These are phyloP conservation scores for Cicer chorassanicum DNA, from an alignment of 306 rosid genomes.

Conservation along the genomic window DNA sequence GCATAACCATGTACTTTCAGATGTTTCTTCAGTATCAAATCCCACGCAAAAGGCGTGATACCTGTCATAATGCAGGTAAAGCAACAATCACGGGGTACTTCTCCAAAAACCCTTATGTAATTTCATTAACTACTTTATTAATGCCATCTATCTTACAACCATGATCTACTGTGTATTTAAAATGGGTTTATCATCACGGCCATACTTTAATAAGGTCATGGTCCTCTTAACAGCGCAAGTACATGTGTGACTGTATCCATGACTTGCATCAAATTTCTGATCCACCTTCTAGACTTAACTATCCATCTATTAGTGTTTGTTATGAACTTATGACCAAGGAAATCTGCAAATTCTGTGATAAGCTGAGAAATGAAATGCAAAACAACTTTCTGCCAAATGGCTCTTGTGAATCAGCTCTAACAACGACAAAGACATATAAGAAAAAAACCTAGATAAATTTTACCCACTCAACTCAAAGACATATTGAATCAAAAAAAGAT, in stretches of 20 bases:
- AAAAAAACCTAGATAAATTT: slow-evolving; percentile 3
- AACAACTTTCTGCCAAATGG: background rate
- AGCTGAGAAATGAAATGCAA: slow-evolving; percentile 16
- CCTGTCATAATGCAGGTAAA: slow-evolving; percentile 61
- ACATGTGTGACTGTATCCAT: slow-evolving; percentile 28
- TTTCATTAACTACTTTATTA: slow-evolving; percentile 28
- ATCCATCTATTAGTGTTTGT: slow-evolving; percentile 36
- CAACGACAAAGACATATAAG: slow-evolving; percentile 18
- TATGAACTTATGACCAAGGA: slow-evolving; percentile 20
- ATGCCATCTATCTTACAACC: slow-evolving; percentile 23
- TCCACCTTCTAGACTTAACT: slow-evolving; percentile 37
- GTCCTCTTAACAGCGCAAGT: slow-evolving; percentile 7
- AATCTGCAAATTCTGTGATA: slow-evolving; percentile 30
- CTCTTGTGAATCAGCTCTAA: slow-evolving; percentile 1
- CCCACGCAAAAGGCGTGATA: slow-evolving; percentile 99
- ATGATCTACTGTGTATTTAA: slow-evolving; percentile 28
- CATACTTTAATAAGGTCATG: slow-evolving; percentile 28
- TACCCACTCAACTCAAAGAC: slow-evolving; percentile 12
- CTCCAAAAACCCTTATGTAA: slow-evolving; percentile 24
- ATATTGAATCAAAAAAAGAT: slow-evolving; percentile 16
- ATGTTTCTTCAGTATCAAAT: slow-evolving; percentile 82
- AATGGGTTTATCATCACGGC: slow-evolving; percentile 31
- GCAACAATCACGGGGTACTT: slow-evolving; percentile 43
- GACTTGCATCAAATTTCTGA: slow-evolving; percentile 36
- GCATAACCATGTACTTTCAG: slow-evolving; percentile 92